Conservation (phyloP, 371 early-diverging fungal genomes). For the Phascolomyces articulosus region DNA sequence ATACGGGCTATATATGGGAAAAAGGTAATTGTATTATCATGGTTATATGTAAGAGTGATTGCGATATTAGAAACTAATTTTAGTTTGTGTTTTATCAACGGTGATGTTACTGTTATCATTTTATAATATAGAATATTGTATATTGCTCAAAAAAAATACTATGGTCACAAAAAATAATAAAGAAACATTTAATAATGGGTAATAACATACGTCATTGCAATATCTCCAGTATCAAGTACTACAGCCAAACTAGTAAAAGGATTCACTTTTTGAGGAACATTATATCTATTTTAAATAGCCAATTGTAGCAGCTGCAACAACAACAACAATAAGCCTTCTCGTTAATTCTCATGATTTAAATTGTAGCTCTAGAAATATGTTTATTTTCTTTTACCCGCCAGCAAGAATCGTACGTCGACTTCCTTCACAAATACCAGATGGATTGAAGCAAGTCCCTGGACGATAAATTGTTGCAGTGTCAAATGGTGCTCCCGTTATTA, state of each 20-base stretch:
- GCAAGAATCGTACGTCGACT: constrained; percentile 18
- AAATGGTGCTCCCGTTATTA: constrained; percentile 32
- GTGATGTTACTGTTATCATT: too few relatives aligned
- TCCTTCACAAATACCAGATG: constrained; percentile 33
- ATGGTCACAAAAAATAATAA: too few relatives aligned
- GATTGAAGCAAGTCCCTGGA: constrained; percentile 37
- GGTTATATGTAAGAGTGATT: too few relatives aligned
- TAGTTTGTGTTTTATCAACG: not conserved
- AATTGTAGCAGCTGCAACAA: too few relatives aligned
- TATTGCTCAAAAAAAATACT: too few relatives aligned
- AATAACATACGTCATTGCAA: constrained; percentile 18
- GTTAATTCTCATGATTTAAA: too few relatives aligned
- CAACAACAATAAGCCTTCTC: too few relatives aligned
- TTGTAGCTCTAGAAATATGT: too few relatives aligned
- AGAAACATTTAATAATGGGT: too few relatives aligned
- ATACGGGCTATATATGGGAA: constrained; percentile 14
- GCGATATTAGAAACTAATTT: not conserved
- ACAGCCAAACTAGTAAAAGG: constrained; percentile 26
- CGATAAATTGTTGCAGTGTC: constrained; percentile 23
- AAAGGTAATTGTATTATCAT: too few relatives aligned
- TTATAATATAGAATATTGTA: too few relatives aligned
- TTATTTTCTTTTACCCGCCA: constrained; percentile 14
- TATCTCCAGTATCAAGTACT: constrained; percentile 32
- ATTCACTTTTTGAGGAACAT: constrained; percentile 25
- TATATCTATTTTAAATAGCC: not conserved